phyloP scores from a whole-genome alignment of 129 eudicot species.

The Pulicaria dysenterica region DNA sequence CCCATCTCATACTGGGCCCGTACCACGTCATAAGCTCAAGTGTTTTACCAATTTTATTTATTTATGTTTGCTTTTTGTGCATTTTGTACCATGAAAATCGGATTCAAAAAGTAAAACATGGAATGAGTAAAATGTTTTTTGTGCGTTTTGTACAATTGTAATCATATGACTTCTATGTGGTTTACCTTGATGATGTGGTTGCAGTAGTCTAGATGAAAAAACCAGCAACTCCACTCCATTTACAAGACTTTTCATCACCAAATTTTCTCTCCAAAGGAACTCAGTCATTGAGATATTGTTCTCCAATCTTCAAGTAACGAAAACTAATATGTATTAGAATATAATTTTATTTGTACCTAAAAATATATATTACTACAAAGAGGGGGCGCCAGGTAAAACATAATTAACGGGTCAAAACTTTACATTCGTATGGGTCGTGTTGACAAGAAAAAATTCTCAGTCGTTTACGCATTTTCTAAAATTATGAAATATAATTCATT shows the following conservation, averaged over 20 bases:
- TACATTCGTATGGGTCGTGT: no score
- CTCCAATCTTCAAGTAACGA: constrained; percentile 34
- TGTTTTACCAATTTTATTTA: not conserved
- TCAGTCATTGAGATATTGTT: constrained; percentile 42
- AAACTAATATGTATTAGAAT: no score
- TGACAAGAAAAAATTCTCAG: no score
- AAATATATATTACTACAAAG: no score
- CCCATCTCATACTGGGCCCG: no score
- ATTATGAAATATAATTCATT: not conserved
- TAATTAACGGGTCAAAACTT: no score
- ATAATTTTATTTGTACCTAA: no score
- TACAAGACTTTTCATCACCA: constrained; percentile 49
- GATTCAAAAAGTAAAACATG: not conserved
- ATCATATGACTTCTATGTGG: constrained; percentile 6
- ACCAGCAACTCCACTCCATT: constrained; percentile 60
- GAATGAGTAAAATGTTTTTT: no score
- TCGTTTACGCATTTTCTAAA: not conserved
- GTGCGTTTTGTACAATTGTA: not conserved
- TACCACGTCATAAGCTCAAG: no score
- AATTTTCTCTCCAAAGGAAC: constrained; percentile 32
- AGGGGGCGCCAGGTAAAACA: no score
- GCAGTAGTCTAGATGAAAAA: constrained; percentile 51
- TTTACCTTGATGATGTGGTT: constrained; percentile 49
- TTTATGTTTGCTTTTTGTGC: not conserved
- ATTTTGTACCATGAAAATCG: not conserved